phyloP scores from a whole-genome alignment of 441 rosid genomes.

The Flueggea neowawraea region DNA sequence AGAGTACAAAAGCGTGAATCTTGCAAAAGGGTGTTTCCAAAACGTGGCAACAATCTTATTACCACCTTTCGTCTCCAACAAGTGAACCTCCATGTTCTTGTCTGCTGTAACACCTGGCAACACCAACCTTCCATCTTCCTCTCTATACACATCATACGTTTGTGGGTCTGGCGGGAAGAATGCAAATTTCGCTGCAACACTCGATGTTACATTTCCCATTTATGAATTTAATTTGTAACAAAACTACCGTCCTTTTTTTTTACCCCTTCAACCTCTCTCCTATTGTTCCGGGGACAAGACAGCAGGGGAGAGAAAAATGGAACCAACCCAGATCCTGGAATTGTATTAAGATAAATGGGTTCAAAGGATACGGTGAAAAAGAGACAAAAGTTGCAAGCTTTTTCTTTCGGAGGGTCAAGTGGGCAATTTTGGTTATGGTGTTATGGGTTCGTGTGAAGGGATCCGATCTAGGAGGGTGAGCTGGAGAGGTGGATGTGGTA shows the following conservation, averaged over 20 bases:
- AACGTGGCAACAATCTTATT: slow-evolving; percentile 83
- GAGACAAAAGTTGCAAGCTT: too few species aligned
- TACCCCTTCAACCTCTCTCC: background rate
- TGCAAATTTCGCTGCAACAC: slow-evolving; percentile 93
- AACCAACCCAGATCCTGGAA: background rate
- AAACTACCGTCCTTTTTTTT: background rate
- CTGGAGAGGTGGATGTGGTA: slow-evolving; percentile 14
- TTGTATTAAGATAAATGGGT: too few species aligned
- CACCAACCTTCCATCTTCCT: slow-evolving; percentile 57
- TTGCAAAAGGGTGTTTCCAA: slow-evolving; percentile 91
- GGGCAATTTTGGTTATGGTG: background rate
- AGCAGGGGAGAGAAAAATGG: background rate
- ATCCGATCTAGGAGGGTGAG: slow-evolving; percentile 57
- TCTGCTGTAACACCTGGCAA: slow-evolving; percentile 69
- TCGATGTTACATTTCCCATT: slow-evolving; percentile 96
- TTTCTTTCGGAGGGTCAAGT: background rate
- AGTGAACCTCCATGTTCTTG: slow-evolving; percentile 74
- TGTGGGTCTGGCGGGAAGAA: slow-evolving; percentile 98
- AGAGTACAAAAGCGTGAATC: slow-evolving; percentile 86
- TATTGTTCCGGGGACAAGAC: too few species aligned
- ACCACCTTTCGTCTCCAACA: slow-evolving; percentile 73
- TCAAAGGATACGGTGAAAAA: too few species aligned
- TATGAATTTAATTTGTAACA: background rate
- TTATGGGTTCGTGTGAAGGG: slow-evolving; percentile 32
- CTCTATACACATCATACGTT: slow-evolving; percentile 58